These are phyloP conservation scores for Cladosporium colombiae DNA, from an alignment of 2,329 filamentous ascomycete genomes.

Conservation along the genomic window DNA sequence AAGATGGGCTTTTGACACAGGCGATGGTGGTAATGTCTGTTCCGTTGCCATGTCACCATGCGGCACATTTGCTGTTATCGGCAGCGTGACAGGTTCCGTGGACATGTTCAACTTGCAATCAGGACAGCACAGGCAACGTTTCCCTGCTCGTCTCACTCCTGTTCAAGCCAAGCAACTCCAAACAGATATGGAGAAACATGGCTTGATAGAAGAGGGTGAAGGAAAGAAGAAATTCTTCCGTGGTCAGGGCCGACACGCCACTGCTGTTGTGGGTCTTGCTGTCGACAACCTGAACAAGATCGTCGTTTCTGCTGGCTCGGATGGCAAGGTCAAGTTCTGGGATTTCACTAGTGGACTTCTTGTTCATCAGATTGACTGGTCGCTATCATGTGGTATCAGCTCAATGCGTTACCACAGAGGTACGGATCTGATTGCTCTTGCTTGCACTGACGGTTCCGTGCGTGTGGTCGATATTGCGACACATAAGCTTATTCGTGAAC, in stretches of 20 bases:
- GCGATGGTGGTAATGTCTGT: conserved; percentile 76
- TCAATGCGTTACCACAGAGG: conserved; percentile 77
- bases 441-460: conserved; percentile 85
- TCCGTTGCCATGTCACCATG: conserved; percentile 88
- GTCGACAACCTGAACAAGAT: conserved; percentile 87
- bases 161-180: conserved; percentile 76
- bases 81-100: conserved; percentile 77
- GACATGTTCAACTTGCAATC: conserved; percentile 98
- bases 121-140: conserved; percentile 81
- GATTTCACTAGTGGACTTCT: conserved; percentile 83
- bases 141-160: conserved; percentile 76
- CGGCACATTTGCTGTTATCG: conserved; percentile 89
- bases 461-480: conserved; percentile 89
- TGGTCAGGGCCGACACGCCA: conserved; percentile 72
- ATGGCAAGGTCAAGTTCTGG: conserved; percentile 98
- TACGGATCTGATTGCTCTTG: conserved; percentile 83
- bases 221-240: conserved; percentile 44
- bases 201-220: conserved; percentile 45
- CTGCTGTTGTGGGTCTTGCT: conserved; percentile 79
- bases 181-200: conserved; percentile 50
- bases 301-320: conserved; percentile 81
- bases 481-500: conserved; percentile 85
- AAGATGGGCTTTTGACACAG: conserved; percentile 86
- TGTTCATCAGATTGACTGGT: conserved; percentile 80
- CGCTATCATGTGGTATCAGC: conserved; percentile 72